Conservation (phyloP, 2,329 filamentous ascomycete species). For the Didymella pomorum region DNA sequence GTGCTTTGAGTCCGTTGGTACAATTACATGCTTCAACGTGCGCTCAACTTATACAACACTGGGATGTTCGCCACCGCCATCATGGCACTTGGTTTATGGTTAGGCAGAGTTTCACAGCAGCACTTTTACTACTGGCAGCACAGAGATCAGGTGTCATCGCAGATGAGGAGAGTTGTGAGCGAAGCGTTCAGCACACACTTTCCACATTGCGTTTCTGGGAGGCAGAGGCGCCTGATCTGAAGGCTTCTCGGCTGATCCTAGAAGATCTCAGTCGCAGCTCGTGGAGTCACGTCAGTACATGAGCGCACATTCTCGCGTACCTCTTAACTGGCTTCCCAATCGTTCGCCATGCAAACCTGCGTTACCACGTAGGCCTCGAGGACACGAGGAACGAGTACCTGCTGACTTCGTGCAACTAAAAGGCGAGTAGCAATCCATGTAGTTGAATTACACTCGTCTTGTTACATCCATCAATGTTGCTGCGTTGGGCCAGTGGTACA, state of each 20-base stretch:
- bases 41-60: slow-evolving; percentile 23
- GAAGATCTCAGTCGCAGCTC: slow-evolving; percentile 1
- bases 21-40: slow-evolving; percentile 32
- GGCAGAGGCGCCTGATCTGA: slow-evolving; percentile 26
- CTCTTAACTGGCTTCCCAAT: too few relatives aligned
- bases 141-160: slow-evolving; percentile 25
- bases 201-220: slow-evolving; percentile 30
- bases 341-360: too few relatives aligned
- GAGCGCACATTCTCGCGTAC: not conserved
- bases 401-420: not conserved
- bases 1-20: slow-evolving; percentile 23
- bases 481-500: too few relatives aligned
- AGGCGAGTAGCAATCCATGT: not conserved
- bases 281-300: not conserved
- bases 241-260: slow-evolving; percentile 10
- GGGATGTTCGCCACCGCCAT: slow-evolving; percentile 37
- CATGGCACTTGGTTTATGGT: slow-evolving; percentile 45
- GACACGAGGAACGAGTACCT: not conserved
- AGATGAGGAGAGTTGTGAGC: slow-evolving; percentile 1
- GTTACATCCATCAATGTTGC: not conserved
- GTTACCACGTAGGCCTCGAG: too few relatives aligned
- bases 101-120: slow-evolving; percentile 27
- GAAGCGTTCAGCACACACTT: slow-evolving; percentile 16
- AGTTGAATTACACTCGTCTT: not conserved
- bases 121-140: slow-evolving; percentile 40